Evolutionary conservation across 805 yeast species (phyloP).

Genomic region (Saccharomyces kudriavzevii): DNA sequence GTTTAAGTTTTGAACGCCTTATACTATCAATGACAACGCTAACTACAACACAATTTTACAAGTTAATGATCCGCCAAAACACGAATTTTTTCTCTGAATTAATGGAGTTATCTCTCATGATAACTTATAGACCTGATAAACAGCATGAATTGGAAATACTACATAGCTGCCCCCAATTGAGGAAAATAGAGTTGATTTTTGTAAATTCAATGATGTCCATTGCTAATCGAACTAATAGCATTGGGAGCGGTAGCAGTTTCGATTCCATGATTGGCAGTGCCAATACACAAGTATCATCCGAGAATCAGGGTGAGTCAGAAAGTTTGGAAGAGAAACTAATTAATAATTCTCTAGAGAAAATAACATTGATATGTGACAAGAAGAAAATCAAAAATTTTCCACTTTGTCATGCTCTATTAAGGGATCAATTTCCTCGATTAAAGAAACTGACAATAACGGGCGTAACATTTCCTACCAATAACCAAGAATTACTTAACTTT

Average conservation of each 20-base stretch:
- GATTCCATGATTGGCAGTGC: not conserved
- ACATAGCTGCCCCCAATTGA: slow-evolving; percentile 12
- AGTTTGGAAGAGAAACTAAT: not conserved
- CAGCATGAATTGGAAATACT: slow-evolving; percentile 14
- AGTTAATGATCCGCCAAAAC: slow-evolving; percentile 6
- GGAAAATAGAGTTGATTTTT: slow-evolving; percentile 17
- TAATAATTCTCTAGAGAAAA: slow-evolving; percentile 8
- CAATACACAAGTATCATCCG: not conserved
- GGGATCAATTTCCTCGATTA: slow-evolving; percentile 5
- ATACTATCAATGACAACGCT: slow-evolving; percentile 16
- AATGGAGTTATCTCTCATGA: slow-evolving; percentile 15
- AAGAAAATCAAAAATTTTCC: slow-evolving; percentile 15
- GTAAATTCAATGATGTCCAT: slow-evolving; percentile 13
- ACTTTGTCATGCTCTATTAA: slow-evolving; percentile 3
- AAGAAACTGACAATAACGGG: slow-evolving; percentile 14
- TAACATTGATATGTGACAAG: slow-evolving; percentile 20
- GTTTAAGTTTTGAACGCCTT: slow-evolving; percentile 7
- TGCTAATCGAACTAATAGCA: not conserved
- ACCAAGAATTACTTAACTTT: slow-evolving; percentile 5
- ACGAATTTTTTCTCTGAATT: slow-evolving; percentile 4
- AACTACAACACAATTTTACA: slow-evolving; percentile 13
- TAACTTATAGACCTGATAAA: slow-evolving; percentile 16
- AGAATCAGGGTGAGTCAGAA: not conserved
- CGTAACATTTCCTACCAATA: slow-evolving; percentile 8
- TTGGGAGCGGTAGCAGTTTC: not conserved